phyloP scores from a whole-genome alignment of 306 rosid species.

The Arachis hypogaea region DNA sequence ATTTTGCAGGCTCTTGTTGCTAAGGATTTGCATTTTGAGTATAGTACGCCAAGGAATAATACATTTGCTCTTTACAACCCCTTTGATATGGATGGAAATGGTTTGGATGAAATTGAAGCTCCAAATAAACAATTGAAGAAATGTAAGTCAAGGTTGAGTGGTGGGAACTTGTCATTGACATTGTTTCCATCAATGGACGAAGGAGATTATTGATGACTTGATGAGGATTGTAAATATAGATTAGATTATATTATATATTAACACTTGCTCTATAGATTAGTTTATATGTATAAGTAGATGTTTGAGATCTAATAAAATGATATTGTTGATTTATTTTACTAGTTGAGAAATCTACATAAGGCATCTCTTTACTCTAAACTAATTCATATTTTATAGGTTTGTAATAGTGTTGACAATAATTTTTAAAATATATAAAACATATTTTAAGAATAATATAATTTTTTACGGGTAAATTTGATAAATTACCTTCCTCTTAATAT shows the following conservation, averaged over 20 bases:
- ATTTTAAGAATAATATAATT: too few species aligned
- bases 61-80: slow-evolving; percentile 38
- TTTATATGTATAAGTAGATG: neutral
- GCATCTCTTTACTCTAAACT: neutral
- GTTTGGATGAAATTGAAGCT: slow-evolving; percentile 47
- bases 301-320: slow-evolving; percentile 31
- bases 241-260: neutral
- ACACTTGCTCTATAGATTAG: too few species aligned
- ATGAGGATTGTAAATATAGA: slow-evolving; percentile 32
- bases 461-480: too few species aligned
- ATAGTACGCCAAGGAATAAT: slow-evolving; percentile 64
- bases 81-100: slow-evolving; percentile 33
- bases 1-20: slow-evolving; percentile 60
- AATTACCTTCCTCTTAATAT: too few species aligned
- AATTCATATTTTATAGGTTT: too few species aligned
- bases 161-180: slow-evolving; percentile 46
- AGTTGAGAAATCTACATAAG: slow-evolving; percentile 39
- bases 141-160: slow-evolving; percentile 31
- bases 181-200: slow-evolving; percentile 51
- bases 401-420: too few species aligned
- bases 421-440: too few species aligned
- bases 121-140: slow-evolving; percentile 60
- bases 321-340: slow-evolving; percentile 35
- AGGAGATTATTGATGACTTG: slow-evolving; percentile 6
- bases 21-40: slow-evolving; percentile 62